Evolutionary conservation across 192 early-diverging fungal species (phyloP).

Genomic region (Lobosporangium transversale): DNA sequence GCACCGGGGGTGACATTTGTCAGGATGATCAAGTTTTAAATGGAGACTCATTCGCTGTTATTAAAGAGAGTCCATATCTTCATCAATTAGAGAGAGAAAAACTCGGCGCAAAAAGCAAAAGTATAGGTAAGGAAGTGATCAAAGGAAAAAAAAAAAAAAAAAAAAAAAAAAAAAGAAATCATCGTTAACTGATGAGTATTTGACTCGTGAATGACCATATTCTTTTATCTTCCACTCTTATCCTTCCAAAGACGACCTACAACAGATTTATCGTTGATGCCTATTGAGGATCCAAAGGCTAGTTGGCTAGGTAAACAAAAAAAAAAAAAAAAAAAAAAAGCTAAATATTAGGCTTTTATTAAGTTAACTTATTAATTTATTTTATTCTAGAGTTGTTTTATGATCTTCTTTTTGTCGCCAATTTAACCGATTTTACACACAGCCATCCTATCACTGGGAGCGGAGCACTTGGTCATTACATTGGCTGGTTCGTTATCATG

Average conservation of each 20-base stretch:
- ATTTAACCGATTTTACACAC: constrained; percentile 60
- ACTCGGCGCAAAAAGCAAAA: constrained; percentile 23
- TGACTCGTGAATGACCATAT: no score
- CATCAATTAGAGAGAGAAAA: constrained; percentile 22
- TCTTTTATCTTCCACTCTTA: no score
- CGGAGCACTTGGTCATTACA: constrained; percentile 51
- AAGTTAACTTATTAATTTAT: background rate
- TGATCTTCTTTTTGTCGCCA: constrained; percentile 62
- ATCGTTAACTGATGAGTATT: background rate
- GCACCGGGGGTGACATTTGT: constrained; percentile 40
- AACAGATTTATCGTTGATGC: constrained; percentile 32
- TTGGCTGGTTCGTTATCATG: constrained; percentile 61
- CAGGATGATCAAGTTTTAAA: constrained; percentile 23
- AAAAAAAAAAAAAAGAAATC: background rate
- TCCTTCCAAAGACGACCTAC: constrained; percentile 41
- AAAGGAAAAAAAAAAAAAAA: no score
- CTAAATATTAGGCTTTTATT: background rate
- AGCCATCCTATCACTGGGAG: constrained; percentile 56
- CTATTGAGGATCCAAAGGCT: constrained; percentile 35
- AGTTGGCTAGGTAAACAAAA: constrained; percentile 31
- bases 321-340: no score
- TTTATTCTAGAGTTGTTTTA: constrained; percentile 58
- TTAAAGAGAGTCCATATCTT: constrained; percentile 34
- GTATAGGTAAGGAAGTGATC: constrained; percentile 27
- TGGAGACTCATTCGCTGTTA: constrained; percentile 25